Conservation (phyloP, 805 yeast genomes). For the Maudiozyma bulderi region DNA sequence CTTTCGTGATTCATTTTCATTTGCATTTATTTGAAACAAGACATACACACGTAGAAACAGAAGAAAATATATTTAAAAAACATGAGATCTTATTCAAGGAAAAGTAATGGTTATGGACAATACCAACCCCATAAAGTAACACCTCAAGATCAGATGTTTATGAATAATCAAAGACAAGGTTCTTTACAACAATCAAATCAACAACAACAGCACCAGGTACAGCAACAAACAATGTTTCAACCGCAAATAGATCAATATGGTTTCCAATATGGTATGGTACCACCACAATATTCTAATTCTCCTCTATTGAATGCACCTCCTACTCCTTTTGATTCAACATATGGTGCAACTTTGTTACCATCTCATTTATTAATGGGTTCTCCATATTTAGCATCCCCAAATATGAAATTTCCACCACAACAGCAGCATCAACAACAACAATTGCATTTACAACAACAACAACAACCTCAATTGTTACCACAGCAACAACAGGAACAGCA, state of each 20-base stretch:
- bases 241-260: constrained; percentile 1
- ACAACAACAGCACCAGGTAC: not conserved
- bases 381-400: constrained; percentile 42
- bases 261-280: constrained; percentile 1
- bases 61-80: not conserved
- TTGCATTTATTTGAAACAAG: too few species aligned
- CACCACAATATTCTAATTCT: constrained; percentile 11
- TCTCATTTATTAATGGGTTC: constrained; percentile 51
- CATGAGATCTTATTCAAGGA: constrained; percentile 4
- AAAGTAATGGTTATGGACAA: constrained; percentile 1
- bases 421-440: not conserved
- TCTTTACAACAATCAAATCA: not conserved
- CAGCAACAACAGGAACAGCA: not conserved
- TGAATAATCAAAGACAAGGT: not conserved
- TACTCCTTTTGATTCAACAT: constrained; percentile 51
- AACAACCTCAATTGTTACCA: not conserved
- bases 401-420: constrained; percentile 10
- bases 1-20: too few species aligned
- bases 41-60: too few species aligned
- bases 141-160: not conserved
- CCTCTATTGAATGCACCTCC: constrained; percentile 29
- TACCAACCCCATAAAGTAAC: not conserved
- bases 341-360: constrained; percentile 55
- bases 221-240: not conserved
- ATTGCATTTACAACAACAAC: not conserved